Base-by-base conservation (phyloP, 208 protist genomes). In the Leishmania mexicana region DNA sequence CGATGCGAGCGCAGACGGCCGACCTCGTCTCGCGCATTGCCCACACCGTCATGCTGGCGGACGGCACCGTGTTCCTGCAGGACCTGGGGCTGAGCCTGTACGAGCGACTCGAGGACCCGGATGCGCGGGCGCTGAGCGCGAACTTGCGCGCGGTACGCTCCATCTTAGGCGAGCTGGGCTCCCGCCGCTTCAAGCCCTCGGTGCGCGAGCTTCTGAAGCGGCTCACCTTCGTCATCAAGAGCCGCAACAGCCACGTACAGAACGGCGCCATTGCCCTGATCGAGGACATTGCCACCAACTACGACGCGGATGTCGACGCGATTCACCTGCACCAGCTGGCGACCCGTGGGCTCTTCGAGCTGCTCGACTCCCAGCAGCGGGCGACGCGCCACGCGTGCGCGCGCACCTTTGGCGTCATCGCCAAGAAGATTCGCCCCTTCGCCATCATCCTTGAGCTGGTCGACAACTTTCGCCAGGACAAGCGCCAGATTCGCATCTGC, bases 401-500 rank as follows among this genome's bases (percentile, higher is more conserved):
- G 35, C 98, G 99, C 80, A 99, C 99, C 4, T 99, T 99, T 93
- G 99, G 99, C 75, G 98, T 99, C 76, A 99, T 99, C 85, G 99
- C 99, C 3, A 98, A 99, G 75, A 99, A 97, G 24, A 99, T 99
- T 85, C 97, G 99, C 49, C 99, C 99, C 40, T 99, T 99, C 75
- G 99, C 99, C 81, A 99, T 99, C 72, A 95, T 99, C 35, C 90
- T 98, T 28, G 99, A 99, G 68, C 94, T 99, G 24, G 92, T 99
- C 1, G 99, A 99, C 84, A 99, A 99, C 90, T 97, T 99, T 51
- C 97, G 99, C 75, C 93, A 98, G 68, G 99, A 99, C 90, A 99
- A 99, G 88, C 94, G 99, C 60, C 99, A 99, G 87, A 99, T 99
- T 75, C 93, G 99, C 78, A 99, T 99, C 51, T 99, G 99, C 94